Percentiles rank a stretch among this genome's conserved stretches.
Evolutionary conservation across 1,284 basidiomycete species (phyloP).

Genomic region (Apiotrichum domesticum): DNA sequence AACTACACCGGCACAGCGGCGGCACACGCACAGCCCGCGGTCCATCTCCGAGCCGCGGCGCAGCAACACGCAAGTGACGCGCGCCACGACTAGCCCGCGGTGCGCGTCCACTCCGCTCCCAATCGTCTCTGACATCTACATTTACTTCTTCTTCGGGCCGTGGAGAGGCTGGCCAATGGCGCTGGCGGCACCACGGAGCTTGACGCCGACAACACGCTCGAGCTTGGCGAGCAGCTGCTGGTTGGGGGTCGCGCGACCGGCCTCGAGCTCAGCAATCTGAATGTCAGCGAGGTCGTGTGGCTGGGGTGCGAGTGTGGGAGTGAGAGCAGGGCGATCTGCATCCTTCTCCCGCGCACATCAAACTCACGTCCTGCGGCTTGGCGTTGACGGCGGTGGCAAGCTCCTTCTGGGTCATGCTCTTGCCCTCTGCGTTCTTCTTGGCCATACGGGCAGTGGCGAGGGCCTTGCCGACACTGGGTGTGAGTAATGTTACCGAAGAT

Average conservation of each 20-base stretch:
- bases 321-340: background rate
- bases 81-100: no score
- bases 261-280: constrained; percentile 67
- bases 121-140: no score
- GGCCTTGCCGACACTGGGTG: constrained; percentile 54
- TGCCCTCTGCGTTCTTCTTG: constrained; percentile 46
- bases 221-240: constrained; percentile 85
- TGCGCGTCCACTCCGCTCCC: no score
- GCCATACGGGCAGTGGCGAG: constrained; percentile 75
- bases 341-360: background rate
- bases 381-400: constrained; percentile 61
- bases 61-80: no score
- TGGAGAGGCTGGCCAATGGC: constrained; percentile 45
- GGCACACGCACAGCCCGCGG: no score
- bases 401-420: constrained; percentile 74
- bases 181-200: constrained; percentile 67
- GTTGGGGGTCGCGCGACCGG: constrained; percentile 82
- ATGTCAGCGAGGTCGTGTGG: background rate
- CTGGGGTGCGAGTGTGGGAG: background rate
- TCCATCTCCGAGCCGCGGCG: no score
- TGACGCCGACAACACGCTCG: constrained; percentile 82
- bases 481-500: no score
- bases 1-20: no score
- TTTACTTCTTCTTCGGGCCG: constrained; percentile 43
- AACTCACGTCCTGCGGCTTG: constrained; percentile 46